Base-by-base conservation (phyloP, 306 rosid species). In the Trichosanthes cucumerina region DNA sequence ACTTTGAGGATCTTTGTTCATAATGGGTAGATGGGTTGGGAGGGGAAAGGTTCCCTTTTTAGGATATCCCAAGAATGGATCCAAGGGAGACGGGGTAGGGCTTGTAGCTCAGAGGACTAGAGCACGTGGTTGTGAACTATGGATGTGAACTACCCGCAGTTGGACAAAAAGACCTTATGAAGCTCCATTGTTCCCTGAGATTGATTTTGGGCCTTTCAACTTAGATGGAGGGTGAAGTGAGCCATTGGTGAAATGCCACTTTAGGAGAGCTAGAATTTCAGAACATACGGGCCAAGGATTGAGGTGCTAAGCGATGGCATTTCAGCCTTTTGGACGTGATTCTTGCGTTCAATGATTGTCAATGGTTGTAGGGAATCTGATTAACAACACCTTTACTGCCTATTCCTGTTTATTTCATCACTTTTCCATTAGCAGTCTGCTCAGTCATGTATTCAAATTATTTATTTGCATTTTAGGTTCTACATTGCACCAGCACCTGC, bases 401-500 rank as follows among this genome's bases (percentile, higher is more conserved):
- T 57, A 19, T 26, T 26, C 56, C 54, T 73, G 41, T 33, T 47
- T 26, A 47, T 73, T 28, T 46, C 23, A 18, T 49, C 26, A 28
- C 16, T 73, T 26, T 73, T 73, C 26, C 60, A 49, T 72, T 49
- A 16, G 53, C 59, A 15, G 24, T 76, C 53, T 56, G n/a, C 68
- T 36, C 23, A 6, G 18, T 10, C 64, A 36, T 53, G 38, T 7
- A 2, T 6, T 60, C 70, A 39, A 36, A 12, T 28, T 59, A 14
- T 81, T 71, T 38, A 43, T 82, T 64, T 77, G 8, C 65, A 75
- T 66, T 75, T 54, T 88, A 93, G 98, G 95, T 89, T 95, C 81
- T 91, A 87, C 82, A 78, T 92, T 84, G 95, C 94, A 79, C 97
- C 98, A 43, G 86, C 88, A 63, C 96, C 96, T 9, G 89, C 86